Evolutionary conservation across 768 basidiomycete species (phyloP).

Genomic region (Cubamyces lactineus): DNA sequence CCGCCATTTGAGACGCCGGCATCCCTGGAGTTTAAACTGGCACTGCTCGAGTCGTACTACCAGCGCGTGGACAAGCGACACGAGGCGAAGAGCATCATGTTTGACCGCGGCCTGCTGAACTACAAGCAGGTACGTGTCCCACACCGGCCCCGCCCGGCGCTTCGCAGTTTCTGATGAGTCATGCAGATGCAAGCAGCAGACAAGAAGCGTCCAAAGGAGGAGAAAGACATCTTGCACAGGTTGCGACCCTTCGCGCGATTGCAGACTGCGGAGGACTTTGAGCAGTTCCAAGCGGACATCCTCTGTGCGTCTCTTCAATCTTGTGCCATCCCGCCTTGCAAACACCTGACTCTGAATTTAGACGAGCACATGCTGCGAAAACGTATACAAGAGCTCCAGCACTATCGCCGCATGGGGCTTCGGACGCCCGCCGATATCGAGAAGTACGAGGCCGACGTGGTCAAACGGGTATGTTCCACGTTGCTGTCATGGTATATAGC

Average conservation of each 20-base stretch:
- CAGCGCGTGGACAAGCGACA: constrained; percentile 85
- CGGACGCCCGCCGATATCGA: constrained; percentile 87
- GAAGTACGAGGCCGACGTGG: constrained; percentile 77
- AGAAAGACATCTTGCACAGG: constrained; percentile 87
- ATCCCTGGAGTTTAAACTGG: constrained; percentile 86
- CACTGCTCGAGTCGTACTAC: constrained; percentile 87
- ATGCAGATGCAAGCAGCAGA: constrained; percentile 86
- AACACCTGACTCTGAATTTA: constrained; percentile 35
- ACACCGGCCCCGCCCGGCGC: neutral
- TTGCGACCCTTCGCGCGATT: constrained; percentile 89
- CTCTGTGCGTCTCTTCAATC: constrained; percentile 63
- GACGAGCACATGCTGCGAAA: constrained; percentile 89
- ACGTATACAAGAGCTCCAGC: constrained; percentile 88
- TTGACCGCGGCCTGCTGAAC: constrained; percentile 87
- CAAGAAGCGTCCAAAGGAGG: constrained; percentile 88
- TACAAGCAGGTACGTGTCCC: constrained; percentile 83
- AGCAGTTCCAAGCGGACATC: constrained; percentile 84
- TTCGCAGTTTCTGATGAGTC: constrained; percentile 20
- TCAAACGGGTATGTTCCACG: constrained; percentile 63
- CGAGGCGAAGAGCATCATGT: constrained; percentile 87
- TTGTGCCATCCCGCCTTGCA: neutral
- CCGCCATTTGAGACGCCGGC: constrained; percentile 82
- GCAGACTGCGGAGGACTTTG: constrained; percentile 91
- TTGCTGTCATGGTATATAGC: neutral
- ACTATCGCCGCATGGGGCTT: constrained; percentile 85